Conservation (phyloP, 108 stramenopile species). For the Cyclostephanos tholiformis region DNA sequence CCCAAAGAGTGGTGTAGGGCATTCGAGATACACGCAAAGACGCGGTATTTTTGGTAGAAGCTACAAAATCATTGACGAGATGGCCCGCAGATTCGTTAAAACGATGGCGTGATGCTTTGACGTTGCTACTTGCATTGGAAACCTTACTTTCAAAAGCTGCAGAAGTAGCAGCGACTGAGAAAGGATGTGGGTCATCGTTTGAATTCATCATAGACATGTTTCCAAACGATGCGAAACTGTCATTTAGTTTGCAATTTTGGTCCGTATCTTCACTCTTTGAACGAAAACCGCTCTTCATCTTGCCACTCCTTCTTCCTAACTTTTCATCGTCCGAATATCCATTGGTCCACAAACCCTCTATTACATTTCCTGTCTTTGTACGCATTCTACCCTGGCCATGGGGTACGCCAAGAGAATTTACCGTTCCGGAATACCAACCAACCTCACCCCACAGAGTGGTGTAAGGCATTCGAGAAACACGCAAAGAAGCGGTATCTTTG, state of each 20-base stretch:
- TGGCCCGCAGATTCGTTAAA: background rate
- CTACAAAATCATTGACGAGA: background rate
- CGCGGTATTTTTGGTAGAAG: background rate
- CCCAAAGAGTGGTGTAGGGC: constrained; percentile 49
- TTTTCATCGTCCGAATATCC: constrained; percentile 21
- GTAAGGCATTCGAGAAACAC: constrained; percentile 29
- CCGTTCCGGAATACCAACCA: constrained; percentile 56
- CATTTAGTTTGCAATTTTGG: background rate
- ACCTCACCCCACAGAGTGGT: constrained; percentile 54
- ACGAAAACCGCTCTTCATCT: constrained; percentile 22
- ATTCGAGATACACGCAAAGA: constrained; percentile 14
- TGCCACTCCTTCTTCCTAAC: constrained; percentile 11
- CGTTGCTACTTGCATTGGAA: background rate
- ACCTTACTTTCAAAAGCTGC: background rate
- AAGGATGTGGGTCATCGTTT: too few relatives aligned
- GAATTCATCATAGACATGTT: too few relatives aligned
- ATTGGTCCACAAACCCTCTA: constrained; percentile 18
- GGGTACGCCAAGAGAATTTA: constrained; percentile 44
- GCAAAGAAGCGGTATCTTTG: background rate
- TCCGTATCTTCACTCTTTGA: too few relatives aligned
- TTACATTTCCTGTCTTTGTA: constrained; percentile 31
- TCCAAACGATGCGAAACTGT: too few relatives aligned
- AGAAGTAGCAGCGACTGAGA: background rate
- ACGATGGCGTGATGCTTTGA: background rate
- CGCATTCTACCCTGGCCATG: constrained; percentile 63